Base-by-base conservation (phyloP, 2,329 filamentous ascomycete genomes). In the Phaeomoniella chlamydospora region DNA sequence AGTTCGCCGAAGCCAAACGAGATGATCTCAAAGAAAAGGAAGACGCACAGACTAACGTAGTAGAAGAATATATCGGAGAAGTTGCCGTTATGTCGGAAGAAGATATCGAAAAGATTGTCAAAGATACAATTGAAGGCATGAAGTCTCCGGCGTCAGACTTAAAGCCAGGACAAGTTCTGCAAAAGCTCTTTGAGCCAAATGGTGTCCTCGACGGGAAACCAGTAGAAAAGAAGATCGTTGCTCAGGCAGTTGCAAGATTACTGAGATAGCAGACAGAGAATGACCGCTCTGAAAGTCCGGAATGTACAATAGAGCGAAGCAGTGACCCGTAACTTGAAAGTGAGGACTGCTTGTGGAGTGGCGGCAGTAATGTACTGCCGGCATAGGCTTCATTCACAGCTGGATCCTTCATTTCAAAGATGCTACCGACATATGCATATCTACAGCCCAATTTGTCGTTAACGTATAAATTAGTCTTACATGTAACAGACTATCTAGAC, bases 11-110 rank as follows among this genome's bases (percentile, higher is more conserved):
- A 2, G 62, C 58, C 5, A 50, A 57, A 2, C 53, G 64, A 17
- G 41, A 54, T 3, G 64, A 68, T 35, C 48, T 68, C 15, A 58
- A 55, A 38, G 58, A 61, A 29, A 61, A 61, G 36, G 61, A 66
- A 39, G 57, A 63, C 29, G 51, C 52, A 29, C 60, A 66, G 38
- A 48, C 61, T 4, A 43, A 50, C 3, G 53, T 67, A 3, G 47
- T 67, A 31, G 55, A 65, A 31, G 58, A 62, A 41, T 66, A 67
- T 41, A 57, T 58, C 3, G 45, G 51, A 18, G 49, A 57, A 22
- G 56, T 67, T 15, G 45, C 59, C 37, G 58, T 58, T n/a, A 48
- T 64, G 46, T 49, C 50, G 16, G 36, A 47, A 19, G 57, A 61
- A 10, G 62, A 65, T 31, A 54, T 67, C 3, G 41, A 47, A 17